These are phyloP conservation scores for Crataegus laevigata DNA, from an alignment of 306 rosid species.

Conservation along the genomic window DNA sequence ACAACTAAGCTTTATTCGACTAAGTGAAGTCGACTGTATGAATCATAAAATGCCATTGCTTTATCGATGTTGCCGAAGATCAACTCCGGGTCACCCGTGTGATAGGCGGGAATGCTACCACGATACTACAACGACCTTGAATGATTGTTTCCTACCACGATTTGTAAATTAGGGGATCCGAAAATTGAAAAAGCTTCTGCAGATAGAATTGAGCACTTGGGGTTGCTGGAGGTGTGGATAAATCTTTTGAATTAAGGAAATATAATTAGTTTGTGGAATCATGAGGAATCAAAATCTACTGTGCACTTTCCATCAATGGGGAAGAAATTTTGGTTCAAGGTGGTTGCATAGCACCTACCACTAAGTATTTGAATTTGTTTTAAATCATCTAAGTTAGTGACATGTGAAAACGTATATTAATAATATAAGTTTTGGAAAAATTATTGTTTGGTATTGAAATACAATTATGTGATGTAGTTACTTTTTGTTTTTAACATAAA, in stretches of 20 bases:
- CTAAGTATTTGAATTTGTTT: conserved; percentile 13
- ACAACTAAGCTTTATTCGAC: no score
- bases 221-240: conserved; percentile 3
- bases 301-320: neutral
- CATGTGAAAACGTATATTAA: neutral
- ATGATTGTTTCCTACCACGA: neutral
- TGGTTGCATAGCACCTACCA: conserved; percentile 41
- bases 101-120: no score
- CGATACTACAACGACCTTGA: no score
- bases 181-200: neutral
- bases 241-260: conserved; percentile 16
- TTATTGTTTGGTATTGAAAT: neutral
- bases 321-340: conserved; percentile 16
- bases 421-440: neutral
- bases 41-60: no score
- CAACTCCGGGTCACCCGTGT: no score
- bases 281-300: conserved; percentile 14
- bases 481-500: no score
- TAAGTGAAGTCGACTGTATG: no score
- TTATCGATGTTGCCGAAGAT: no score
- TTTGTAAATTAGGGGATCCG: neutral
- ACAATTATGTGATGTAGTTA: no score
- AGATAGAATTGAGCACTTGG: neutral
- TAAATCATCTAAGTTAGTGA: neutral
- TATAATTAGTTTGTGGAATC: conserved; percentile 20